phyloP scores from a whole-genome alignment of 495 filamentous ascomycete species.

The Hypoxylon crocopeplum region DNA sequence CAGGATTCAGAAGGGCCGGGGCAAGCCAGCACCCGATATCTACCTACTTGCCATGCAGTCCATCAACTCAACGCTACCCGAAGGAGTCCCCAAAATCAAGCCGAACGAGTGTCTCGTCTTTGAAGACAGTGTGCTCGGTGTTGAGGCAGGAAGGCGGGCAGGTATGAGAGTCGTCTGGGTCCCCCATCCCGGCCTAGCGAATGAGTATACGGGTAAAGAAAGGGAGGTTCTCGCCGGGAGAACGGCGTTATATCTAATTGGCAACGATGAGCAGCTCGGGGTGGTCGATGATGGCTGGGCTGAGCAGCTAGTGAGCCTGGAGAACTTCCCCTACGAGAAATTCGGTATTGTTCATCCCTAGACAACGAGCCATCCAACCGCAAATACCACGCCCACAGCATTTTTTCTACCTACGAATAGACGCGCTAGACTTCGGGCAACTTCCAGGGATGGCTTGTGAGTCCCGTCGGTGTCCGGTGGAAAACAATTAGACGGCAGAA shows the following conservation, averaged over 20 bases:
- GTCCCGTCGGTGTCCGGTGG: slow-evolving; percentile 13
- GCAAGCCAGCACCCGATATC: slow-evolving; percentile 89
- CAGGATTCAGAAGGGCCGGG: slow-evolving; percentile 70
- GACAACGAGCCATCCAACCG: background rate
- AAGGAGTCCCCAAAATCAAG: slow-evolving; percentile 32
- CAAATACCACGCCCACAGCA: too few relatives aligned
- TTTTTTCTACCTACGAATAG: too few relatives aligned
- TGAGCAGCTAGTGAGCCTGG: slow-evolving; percentile 61
- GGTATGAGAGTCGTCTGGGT: slow-evolving; percentile 91
- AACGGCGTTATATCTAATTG: slow-evolving; percentile 62
- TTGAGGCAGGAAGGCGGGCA: slow-evolving; percentile 82
- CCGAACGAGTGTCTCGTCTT: slow-evolving; percentile 88
- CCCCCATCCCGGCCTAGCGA: slow-evolving; percentile 73
- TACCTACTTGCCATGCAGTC: slow-evolving; percentile 78
- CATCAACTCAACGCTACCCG: slow-evolving; percentile 68
- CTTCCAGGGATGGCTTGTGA: background rate
- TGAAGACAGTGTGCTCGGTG: slow-evolving; percentile 84
- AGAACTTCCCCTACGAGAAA: slow-evolving; percentile 68
- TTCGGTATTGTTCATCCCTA: slow-evolving; percentile 35
- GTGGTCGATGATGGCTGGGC: slow-evolving; percentile 71
- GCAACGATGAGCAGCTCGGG: slow-evolving; percentile 51
- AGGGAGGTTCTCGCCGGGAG: slow-evolving; percentile 79
- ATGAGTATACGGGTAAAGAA: slow-evolving; percentile 71
- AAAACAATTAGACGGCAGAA: background rate
- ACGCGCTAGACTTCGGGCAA: background rate